These are phyloP conservation scores for Tremella mesenterica DNA, from an alignment of 768 basidiomycete genomes.

Conservation along the genomic window DNA sequence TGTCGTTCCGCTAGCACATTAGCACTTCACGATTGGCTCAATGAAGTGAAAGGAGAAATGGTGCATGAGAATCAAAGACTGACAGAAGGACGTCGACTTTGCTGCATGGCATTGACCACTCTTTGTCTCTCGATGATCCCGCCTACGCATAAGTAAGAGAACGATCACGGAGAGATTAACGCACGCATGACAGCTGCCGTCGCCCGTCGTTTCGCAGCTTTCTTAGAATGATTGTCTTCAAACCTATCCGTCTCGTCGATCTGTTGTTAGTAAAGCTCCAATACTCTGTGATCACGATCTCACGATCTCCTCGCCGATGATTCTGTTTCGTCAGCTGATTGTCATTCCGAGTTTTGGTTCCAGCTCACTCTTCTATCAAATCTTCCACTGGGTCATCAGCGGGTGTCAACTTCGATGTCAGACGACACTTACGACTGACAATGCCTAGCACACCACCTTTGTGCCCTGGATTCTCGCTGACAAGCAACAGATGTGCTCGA, in stretches of 20 bases:
- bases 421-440: conserved; percentile 52
- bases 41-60: too few species aligned
- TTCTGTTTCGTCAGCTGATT: conserved; percentile 44
- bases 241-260: conserved; percentile 87
- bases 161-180: background rate
- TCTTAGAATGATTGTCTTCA: conserved; percentile 75
- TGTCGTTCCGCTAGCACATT: conserved; percentile 1
- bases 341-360: too few species aligned
- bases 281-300: conserved; percentile 1
- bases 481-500: conserved; percentile 78
- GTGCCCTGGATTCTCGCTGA: conserved; percentile 72
- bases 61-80: background rate
- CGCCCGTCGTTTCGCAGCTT: conserved; percentile 59
- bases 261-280: conserved; percentile 10
- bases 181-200: conserved; percentile 63
- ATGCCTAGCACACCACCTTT: conserved; percentile 82
- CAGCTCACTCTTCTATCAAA: conserved; percentile 53
- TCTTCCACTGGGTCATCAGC: conserved; percentile 37
- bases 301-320: conserved; percentile 85
- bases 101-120: conserved; percentile 27
- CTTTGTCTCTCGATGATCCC: conserved; percentile 43
- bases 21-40: background rate
- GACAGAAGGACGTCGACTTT: conserved; percentile 24
- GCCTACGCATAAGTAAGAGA: conserved; percentile 17
- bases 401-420: background rate